phyloP scores from a whole-genome alignment of 2,329 filamentous ascomycete species.

The Volutella citrinella region DNA sequence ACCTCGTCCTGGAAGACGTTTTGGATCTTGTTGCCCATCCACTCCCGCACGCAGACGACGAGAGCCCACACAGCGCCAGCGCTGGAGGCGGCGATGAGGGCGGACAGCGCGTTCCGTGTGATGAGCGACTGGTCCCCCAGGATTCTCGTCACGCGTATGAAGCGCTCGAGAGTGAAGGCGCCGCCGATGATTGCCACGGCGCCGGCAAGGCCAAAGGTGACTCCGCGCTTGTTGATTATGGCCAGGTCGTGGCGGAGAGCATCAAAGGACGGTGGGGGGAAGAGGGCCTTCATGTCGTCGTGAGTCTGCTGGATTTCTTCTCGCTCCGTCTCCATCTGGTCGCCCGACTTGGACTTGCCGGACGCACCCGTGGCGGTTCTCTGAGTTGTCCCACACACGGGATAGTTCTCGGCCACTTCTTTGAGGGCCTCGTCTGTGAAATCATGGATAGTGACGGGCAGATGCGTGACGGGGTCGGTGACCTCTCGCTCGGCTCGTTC shows the following conservation, averaged over 20 bases:
- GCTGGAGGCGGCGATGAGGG: constrained; percentile 24
- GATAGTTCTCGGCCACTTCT: constrained; percentile 27
- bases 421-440: constrained; percentile 61
- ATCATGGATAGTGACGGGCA: constrained; percentile 66
- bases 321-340: constrained; percentile 36
- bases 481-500: constrained; percentile 57
- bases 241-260: constrained; percentile 33
- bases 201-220: constrained; percentile 37
- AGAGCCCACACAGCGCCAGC: constrained; percentile 30
- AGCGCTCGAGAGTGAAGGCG: constrained; percentile 20
- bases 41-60: constrained; percentile 50
- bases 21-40: constrained; percentile 59
- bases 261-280: constrained; percentile 48
- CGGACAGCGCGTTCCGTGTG: constrained; percentile 21
- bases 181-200: constrained; percentile 30
- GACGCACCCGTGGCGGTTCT: constrained; percentile 36
- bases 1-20: constrained; percentile 66
- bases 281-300: constrained; percentile 41
- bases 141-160: constrained; percentile 12
- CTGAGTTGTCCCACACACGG: constrained; percentile 34
- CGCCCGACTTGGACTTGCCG: constrained; percentile 37
- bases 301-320: constrained; percentile 34
- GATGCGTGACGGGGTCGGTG: constrained; percentile 70
- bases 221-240: constrained; percentile 29
- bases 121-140: constrained; percentile 13